Evolutionary conservation across 2,329 filamentous ascomycete genomes (phyloP).

Genomic region (Verticillium klebahnii): DNA sequence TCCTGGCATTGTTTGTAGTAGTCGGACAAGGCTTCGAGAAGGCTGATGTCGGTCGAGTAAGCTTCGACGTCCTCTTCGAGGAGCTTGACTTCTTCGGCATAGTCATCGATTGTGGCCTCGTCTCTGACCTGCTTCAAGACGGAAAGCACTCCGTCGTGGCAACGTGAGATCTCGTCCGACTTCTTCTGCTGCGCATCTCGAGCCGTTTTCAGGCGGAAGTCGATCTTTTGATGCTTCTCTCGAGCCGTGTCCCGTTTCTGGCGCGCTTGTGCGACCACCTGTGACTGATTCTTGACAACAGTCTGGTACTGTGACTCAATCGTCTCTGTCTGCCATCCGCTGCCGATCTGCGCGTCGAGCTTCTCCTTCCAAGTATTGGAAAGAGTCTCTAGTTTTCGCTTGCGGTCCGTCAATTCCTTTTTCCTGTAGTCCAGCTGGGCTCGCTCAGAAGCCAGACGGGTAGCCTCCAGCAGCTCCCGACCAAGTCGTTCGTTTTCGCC

Average conservation of each 20-base stretch:
- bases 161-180: slow-evolving; percentile 55
- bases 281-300: slow-evolving; percentile 52
- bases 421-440: slow-evolving; percentile 80
- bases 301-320: slow-evolving; percentile 69
- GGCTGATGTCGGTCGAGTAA: slow-evolving; percentile 61
- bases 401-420: slow-evolving; percentile 71
- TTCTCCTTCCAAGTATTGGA: slow-evolving; percentile 68
- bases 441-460: slow-evolving; percentile 72
- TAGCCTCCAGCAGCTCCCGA: slow-evolving; percentile 78
- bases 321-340: slow-evolving; percentile 63
- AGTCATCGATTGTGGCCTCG: slow-evolving; percentile 47
- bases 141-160: slow-evolving; percentile 50
- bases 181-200: slow-evolving; percentile 63
- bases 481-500: slow-evolving; percentile 67
- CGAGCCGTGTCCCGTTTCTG: slow-evolving; percentile 65
- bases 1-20: slow-evolving; percentile 69
- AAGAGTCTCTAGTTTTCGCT: slow-evolving; percentile 73
- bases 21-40: slow-evolving; percentile 63
- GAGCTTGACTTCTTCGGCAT: slow-evolving; percentile 43
- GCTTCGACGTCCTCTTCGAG: slow-evolving; percentile 55
- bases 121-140: slow-evolving; percentile 42
- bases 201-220: slow-evolving; percentile 64
- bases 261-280: slow-evolving; percentile 59
- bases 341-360: slow-evolving; percentile 59
- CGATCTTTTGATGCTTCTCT: slow-evolving; percentile 71